Conservation (phyloP, 2,329 filamentous ascomycete genomes). For the Ambrosiella cleistominuta region DNA sequence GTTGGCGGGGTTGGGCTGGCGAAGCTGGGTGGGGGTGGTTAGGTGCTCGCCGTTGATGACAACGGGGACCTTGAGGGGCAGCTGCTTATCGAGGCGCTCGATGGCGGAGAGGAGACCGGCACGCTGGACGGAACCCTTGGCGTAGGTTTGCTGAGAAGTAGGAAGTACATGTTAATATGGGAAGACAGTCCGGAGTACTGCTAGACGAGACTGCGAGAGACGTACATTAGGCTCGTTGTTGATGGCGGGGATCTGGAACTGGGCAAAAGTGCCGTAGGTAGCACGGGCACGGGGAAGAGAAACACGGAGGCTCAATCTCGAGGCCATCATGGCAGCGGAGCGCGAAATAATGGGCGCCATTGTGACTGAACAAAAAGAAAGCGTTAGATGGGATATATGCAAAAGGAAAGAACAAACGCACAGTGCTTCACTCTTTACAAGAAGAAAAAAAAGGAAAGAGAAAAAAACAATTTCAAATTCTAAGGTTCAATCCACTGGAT, state of each 20-base stretch:
- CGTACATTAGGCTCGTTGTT: conserved; percentile 91
- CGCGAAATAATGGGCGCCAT: conserved; percentile 9
- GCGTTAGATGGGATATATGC: background rate
- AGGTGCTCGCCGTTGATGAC: conserved; percentile 59
- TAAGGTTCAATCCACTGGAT: background rate
- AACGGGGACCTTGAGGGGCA: conserved; percentile 62
- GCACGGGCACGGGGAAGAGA: background rate
- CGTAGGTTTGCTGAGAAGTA: conserved; percentile 59
- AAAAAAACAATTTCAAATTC: background rate
- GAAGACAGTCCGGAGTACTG: background rate
- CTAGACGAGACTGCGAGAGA: conserved; percentile 14
- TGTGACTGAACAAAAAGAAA: background rate
- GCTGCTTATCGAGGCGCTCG: conserved; percentile 47
- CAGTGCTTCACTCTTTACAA: background rate
- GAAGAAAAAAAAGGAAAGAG: background rate
- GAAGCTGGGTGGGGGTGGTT: conserved; percentile 45
- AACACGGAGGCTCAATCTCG: conserved; percentile 5
- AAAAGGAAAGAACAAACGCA: background rate
- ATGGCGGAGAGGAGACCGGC: conserved; percentile 59
- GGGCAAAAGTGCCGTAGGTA: conserved; percentile 44
- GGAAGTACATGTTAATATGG: background rate
- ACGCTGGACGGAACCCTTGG: conserved; percentile 64
- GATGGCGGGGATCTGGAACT: conserved; percentile 75
- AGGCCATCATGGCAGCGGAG: conserved; percentile 8
- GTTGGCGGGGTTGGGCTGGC: conserved; percentile 68